Evolutionary conservation across 202 grass and related monocot genomes (phyloP), one percentile per base, ranked within the genome.

Genomic region (Elaeis oleifera): DNA sequence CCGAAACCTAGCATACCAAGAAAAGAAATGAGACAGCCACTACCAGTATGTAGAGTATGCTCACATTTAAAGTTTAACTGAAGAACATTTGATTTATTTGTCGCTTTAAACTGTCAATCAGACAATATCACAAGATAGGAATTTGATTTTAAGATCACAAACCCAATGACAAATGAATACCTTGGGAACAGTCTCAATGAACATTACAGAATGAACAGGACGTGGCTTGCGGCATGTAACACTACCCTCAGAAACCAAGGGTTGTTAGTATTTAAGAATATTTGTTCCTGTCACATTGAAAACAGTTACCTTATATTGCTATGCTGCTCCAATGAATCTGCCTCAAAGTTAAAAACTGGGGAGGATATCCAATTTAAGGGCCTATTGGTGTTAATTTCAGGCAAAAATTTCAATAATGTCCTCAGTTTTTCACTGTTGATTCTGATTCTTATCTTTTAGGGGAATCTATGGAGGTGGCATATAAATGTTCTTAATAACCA

Each of bases 161-260:
- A 16, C 59, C 58, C 0, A 61, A 23, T 21, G 52, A 61, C 18
- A 15, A 23, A 18, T 31, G 21, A 8, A n/a, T 79, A 90, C 87
- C 87, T 91, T 96, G 26, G 76, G 77, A 73, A 89, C 84, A 5
- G 84, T 89, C 77, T 96, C 91, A 1, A 96, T 87, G 54, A 96
- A 96, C 87, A 89, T 90, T 75, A 84, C 91, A 51, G 87, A 87
- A 4, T 81, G 76, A 60, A 96, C 84, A 24, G 87, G 87, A 3
- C 74, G 78, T 60, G 87, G 79, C 59, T 81, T 90, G 66, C 64
- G 26, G 19, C 79, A 81, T 4, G 73, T 78, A 32, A 88, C 71
- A 65, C 77, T 90, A 68, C 79, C 84, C 84, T 85, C 29, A 53
- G 66, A 36, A 39, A 18, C 60, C 49, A 13, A 29, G 17, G 28